Conservation (phyloP, 2,329 filamentous ascomycete genomes). For the Sclerotinia spermophila region DNA sequence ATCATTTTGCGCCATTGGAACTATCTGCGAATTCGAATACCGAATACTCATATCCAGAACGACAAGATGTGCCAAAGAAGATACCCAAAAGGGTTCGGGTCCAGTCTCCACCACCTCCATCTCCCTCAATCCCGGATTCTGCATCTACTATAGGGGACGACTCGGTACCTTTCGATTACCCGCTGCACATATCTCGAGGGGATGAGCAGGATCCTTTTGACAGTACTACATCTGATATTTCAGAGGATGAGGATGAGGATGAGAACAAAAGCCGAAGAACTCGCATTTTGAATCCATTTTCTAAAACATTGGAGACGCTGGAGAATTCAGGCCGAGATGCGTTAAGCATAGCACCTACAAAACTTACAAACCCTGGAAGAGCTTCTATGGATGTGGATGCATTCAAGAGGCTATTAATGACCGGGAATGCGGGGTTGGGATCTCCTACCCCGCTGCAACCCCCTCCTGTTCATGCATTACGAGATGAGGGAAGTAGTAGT, state of each 20-base stretch:
- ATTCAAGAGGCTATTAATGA: conserved; percentile 73
- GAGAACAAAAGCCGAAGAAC: conserved; percentile 29
- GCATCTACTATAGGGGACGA: conserved; percentile 36
- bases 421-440: conserved; percentile 54
- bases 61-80: conserved; percentile 28
- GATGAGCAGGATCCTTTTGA: conserved; percentile 36
- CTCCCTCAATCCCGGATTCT: conserved; percentile 48
- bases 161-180: conserved; percentile 27
- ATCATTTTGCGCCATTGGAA: conserved; percentile 21
- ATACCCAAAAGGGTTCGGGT: conserved; percentile 61
- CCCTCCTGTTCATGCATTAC: conserved; percentile 29
- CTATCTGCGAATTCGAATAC: conserved; percentile 17
- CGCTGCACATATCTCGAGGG: conserved; percentile 35
- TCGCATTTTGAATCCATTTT: conserved; percentile 51
- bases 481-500: conserved; percentile 47
- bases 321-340: conserved; percentile 39
- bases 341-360: conserved; percentile 21
- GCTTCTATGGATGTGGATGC: conserved; percentile 69
- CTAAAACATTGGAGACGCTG: conserved; percentile 51
- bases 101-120: conserved; percentile 59
- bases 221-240: conserved; percentile 34
- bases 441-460: conserved; percentile 34
- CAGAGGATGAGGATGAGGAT: conserved; percentile 33
- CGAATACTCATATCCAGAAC: conserved; percentile 19
- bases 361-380: conserved; percentile 35